Percentiles rank a stretch among this genome's conserved stretches.
Evolutionary conservation across 371 early-diverging fungal genomes (phyloP).

Genomic region (Apophysomyces sp.): DNA sequence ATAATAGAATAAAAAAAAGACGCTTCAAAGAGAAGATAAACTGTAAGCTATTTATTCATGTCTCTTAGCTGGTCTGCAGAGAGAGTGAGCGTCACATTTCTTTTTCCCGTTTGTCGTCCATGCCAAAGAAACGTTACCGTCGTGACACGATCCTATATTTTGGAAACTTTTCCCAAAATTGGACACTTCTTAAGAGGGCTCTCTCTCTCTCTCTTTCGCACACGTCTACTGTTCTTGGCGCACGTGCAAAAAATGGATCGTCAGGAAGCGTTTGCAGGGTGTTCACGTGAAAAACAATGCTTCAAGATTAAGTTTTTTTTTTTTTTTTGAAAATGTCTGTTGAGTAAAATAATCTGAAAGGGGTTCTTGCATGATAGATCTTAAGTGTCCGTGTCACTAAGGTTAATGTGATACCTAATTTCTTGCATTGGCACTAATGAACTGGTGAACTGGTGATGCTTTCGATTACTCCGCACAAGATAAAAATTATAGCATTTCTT

Average conservation of each 20-base stretch:
- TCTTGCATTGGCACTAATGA: too few species aligned
- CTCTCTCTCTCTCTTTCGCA: not conserved
- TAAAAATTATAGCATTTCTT: too few species aligned
- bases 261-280: not conserved
- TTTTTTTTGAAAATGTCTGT: too few species aligned
- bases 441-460: too few species aligned
- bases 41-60: not conserved
- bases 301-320: not conserved
- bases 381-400: too few species aligned
- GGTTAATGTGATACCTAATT: too few species aligned
- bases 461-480: too few species aligned
- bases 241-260: not conserved
- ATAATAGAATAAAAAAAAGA: not conserved
- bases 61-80: not conserved
- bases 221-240: not conserved
- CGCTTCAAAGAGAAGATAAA: not conserved
- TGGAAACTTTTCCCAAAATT: conserved; percentile 1
- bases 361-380: too few species aligned
- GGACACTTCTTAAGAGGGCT: not conserved
- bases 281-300: not conserved
- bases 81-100: not conserved
- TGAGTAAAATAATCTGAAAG: too few species aligned
- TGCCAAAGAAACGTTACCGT: not conserved
- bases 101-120: not conserved
- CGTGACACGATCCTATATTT: not conserved